Base-by-base conservation (phyloP, 1,284 basidiomycete species). In the Cutaneotrichosporon sp. region DNA sequence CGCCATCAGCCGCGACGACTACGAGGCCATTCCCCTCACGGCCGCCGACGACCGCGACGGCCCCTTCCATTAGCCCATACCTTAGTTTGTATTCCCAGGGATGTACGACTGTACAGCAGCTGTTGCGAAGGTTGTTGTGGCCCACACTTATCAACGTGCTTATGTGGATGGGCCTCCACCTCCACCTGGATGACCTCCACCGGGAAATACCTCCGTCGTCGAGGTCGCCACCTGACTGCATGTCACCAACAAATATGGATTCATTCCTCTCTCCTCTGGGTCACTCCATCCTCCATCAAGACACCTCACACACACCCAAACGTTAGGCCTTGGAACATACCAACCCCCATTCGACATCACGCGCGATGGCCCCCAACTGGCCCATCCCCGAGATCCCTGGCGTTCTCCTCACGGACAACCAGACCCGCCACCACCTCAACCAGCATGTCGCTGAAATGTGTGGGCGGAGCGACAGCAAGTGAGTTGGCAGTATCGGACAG, bases 371-470 rank as follows among this genome's bases (percentile, higher is more conserved):
- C 33, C 31, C 2, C 14, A 20, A 36, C 20, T 38, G 27, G 27
- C 56, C 38, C 36, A 77, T 80, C 49, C 79, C 79, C 7, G 71
- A 76, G 29, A 79, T 80, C 24, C 79, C 79, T 4, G 79, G 79
- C 18, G 47, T 18, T 14, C 65, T 71, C 29, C 62, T 73, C 10
- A 56, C 61, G 34, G 82, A 84, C 31, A 83, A 80, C 46, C 79
- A 83, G 58, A 87, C 85, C 42, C 82, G 84, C 0, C 83, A 86
- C 38, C 86, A 87, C 64, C 72, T 93, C 56, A 87, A 86, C 65
- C 68, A 72, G 18, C 81, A 83, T 60, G 89, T 92, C n/a, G 86
- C 87, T 6, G 73, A 74, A 31, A 81, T 92, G 25, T 92, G 91
- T 74, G 80, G 81, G 5, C 78, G 90, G 34, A 84, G 86, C 49